Evolutionary conservation across 2,329 filamentous ascomycete species (phyloP), one percentile per base, ranked within the genome.

Genomic region (Lachnum nothofagi): DNA sequence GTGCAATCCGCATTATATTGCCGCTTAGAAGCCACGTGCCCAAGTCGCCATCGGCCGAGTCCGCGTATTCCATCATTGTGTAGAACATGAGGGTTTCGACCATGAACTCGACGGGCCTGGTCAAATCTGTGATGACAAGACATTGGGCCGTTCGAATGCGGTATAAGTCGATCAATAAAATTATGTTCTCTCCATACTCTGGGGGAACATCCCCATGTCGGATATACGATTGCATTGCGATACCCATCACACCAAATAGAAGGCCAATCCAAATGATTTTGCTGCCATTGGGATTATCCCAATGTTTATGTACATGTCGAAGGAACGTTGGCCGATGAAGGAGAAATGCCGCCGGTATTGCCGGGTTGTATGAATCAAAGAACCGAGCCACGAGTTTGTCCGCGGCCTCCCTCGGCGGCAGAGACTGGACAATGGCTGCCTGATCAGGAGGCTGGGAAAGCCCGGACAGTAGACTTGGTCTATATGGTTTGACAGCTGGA

Each of bases 21-120:
- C 72, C 72, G 0, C 70, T 73, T 8, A 81, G 64, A 23, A 81
- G 60, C 57, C 77, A 81, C 57, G 73, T 77, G 50, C 74, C 74
- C 65, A 76, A 76, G 60, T 79, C 76, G n/a, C 71, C 72, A n/a
- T 71, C 69, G 20, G 72, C 68, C 59, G 74, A 75, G 42, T 42
- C 38, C 3, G 39, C 14, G 27, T 60, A 60, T 27, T 61, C 55
- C 73, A 49, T 72, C 64, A 42, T 77, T 51, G 58, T 77, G 77
- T 58, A 77, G 68, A 10, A 70, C 67, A 61, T 78, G 72, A 44
- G 70, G 61, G 76, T 72, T 42, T 74, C 73, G 24, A 79, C 63
- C 7, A 75, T 79, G 33, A 64, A 67, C 9, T 68, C 49, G 5
- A 52, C 53, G 0, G 78, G 77, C 34, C 71, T 72, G 1, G 70